Conservation (phyloP, 2,329 filamentous ascomycete genomes). For the Penicillium crustosum region DNA sequence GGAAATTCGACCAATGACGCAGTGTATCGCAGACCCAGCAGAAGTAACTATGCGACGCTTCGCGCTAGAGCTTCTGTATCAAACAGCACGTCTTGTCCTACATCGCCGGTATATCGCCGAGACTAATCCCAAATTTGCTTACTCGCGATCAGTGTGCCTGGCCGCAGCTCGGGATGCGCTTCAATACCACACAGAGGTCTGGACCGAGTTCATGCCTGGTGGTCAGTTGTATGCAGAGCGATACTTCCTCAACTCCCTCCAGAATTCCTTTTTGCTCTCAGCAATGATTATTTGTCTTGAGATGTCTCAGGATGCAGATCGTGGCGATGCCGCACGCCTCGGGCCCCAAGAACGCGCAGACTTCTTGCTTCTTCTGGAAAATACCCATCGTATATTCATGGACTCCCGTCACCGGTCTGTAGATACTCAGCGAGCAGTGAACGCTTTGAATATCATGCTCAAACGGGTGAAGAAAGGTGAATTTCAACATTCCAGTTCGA, state of each 20-base stretch:
- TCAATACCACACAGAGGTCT: constrained; percentile 51
- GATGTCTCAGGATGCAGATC: constrained; percentile 25
- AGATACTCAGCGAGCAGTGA: constrained; percentile 31
- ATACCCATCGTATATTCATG: constrained; percentile 30
- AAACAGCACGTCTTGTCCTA: constrained; percentile 54
- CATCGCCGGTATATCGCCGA: constrained; percentile 54
- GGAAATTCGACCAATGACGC: constrained; percentile 27
- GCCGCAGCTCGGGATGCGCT: constrained; percentile 51
- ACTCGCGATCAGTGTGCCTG: constrained; percentile 50
- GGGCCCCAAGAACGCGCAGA: constrained; percentile 18
- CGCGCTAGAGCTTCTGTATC: constrained; percentile 53
- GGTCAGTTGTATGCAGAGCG: constrained; percentile 53
- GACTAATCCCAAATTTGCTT: constrained; percentile 37
- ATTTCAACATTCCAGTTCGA: background rate
- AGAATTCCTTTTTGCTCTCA: constrained; percentile 61
- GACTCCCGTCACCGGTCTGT: constrained; percentile 24
- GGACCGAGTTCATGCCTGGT: constrained; percentile 54
- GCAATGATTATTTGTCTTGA: constrained; percentile 60
- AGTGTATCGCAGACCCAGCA: constrained; percentile 50
- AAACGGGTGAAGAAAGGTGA: constrained; percentile 20
- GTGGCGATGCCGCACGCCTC: constrained; percentile 6
- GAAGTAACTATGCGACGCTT: constrained; percentile 54
- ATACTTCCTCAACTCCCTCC: constrained; percentile 60
- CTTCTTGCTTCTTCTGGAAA: constrained; percentile 27
- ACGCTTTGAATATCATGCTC: constrained; percentile 32